Evolutionary conservation across 345 rosid species (phyloP), one percentile per base, ranked within the genome.

Genomic region (Murraya paniculata): DNA sequence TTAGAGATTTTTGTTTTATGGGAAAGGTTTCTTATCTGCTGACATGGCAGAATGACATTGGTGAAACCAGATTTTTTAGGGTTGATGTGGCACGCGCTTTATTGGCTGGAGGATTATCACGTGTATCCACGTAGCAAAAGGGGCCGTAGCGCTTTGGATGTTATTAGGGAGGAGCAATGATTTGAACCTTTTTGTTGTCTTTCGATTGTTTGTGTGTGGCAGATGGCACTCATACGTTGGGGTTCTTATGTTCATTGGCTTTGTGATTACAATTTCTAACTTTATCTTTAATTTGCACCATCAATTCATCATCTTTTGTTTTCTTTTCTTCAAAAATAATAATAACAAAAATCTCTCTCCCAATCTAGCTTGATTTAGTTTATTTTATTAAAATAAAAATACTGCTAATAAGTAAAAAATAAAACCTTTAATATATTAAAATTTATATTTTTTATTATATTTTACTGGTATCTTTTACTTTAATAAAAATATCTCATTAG

Each of bases 121-220:
- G 88, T 86, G 97, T 68, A 66, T 79, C 85, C 11, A 68, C 62
- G 69, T 4, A 6, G 57, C 57, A 73, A 77, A 65, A 22, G 71
- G 62, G 64, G 35, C 45, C 76, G 77, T 27, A 78, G 77, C 73
- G 45, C 77, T 82, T 85, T 83, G 89, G 88, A 68, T 67, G 80
- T 68, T 62, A 72, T 70, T 28, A 4, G 27, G 30, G 18, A 30
- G 5, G 19, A 61, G 68, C 73, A 82, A 85, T 89, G 88, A 88
- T 89, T 85, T 86, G 80, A 76, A 77, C 77, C 87, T 86, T 92
- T 89, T 87, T 86, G 90, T 89, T 86, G 74, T 78, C 86, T 84
- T 84, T 83, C 79, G 91, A 78, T 68, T 57, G 59, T 36, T 11
- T 72, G 41, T 87, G 75, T 88, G 95, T 90, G 97, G 97, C 88